Evolutionary conservation across 176 grass and related monocot genomes (phyloP).

Genomic region (barley (Hordeum vulgare)): DNA sequence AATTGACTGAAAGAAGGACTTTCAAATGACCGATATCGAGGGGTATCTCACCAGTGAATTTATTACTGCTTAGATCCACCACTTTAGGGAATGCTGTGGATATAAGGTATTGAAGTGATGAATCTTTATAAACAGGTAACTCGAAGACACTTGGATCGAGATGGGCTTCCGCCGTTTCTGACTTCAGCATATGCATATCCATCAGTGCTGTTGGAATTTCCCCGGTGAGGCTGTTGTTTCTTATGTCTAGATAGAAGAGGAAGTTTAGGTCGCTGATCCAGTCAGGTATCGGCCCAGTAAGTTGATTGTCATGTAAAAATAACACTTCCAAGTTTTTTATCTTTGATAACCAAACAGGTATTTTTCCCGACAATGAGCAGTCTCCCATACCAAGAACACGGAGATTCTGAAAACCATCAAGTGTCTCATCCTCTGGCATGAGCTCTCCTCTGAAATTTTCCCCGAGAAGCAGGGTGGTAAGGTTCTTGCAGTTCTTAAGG

Average conservation of each 20-base stretch:
- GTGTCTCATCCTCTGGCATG: background rate
- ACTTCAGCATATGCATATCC: background rate
- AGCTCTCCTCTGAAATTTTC: background rate
- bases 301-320: background rate
- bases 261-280: background rate
- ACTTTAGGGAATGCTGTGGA: background rate
- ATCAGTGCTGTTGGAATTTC: background rate
- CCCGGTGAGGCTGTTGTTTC: slow-evolving; percentile 8
- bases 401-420: slow-evolving; percentile 28
- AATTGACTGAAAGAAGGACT: background rate
- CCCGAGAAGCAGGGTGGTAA: slow-evolving; percentile 14
- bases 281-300: slow-evolving; percentile 6
- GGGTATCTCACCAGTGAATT: background rate
- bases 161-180: background rate
- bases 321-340: slow-evolving; percentile 5
- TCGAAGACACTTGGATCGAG: background rate
- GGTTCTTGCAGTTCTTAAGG: background rate
- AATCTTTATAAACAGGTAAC: background rate
- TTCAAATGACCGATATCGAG: background rate
- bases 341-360: slow-evolving; percentile 35
- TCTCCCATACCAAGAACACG: background rate
- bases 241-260: slow-evolving; percentile 21
- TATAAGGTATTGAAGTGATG: background rate
- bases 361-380: background rate
- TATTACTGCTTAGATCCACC: background rate